These are phyloP conservation scores for Ceratobasidium sp. DNA, from an alignment of 1,284 basidiomycete genomes.

Conservation along the genomic window DNA sequence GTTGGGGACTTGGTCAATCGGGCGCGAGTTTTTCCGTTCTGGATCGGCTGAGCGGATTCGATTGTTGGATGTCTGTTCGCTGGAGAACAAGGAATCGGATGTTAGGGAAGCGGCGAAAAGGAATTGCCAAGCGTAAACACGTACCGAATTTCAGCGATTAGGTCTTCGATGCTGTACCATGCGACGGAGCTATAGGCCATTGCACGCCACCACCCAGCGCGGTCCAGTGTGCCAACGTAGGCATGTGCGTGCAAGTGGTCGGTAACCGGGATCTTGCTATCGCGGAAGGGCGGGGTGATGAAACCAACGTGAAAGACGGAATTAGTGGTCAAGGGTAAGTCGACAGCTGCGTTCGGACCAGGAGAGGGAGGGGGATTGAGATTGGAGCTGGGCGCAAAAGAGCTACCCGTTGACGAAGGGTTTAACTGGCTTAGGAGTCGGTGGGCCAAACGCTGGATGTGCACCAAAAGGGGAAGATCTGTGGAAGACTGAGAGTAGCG, in stretches of 20 bases:
- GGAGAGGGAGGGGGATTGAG: constrained; percentile 45
- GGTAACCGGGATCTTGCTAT: constrained; percentile 76
- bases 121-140: constrained; percentile 48
- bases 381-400: constrained; percentile 51
- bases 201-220: constrained; percentile 75
- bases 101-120: constrained; percentile 14
- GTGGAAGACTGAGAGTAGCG: constrained; percentile 67
- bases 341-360: constrained; percentile 34
- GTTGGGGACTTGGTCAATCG: constrained; percentile 73
- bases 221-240: constrained; percentile 69
- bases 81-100: constrained; percentile 49
- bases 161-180: constrained; percentile 78
- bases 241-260: constrained; percentile 81
- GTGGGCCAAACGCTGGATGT: constrained; percentile 66
- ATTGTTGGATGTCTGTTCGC: constrained; percentile 77
- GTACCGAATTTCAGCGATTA: constrained; percentile 81
- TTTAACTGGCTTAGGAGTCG: constrained; percentile 65
- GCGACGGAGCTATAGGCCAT: constrained; percentile 72
- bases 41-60: constrained; percentile 72
- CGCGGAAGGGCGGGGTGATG: constrained; percentile 77
- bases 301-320: constrained; percentile 69
- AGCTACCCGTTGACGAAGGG: constrained; percentile 49
- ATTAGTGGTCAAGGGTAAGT: constrained; percentile 45
- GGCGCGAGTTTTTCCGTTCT: constrained; percentile 61
- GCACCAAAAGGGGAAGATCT: constrained; percentile 74